Percentiles rank a stretch among this genome's conserved stretches.
phyloP scores from a whole-genome alignment of 306 rosid genomes.

The Medicago truncatula region DNA sequence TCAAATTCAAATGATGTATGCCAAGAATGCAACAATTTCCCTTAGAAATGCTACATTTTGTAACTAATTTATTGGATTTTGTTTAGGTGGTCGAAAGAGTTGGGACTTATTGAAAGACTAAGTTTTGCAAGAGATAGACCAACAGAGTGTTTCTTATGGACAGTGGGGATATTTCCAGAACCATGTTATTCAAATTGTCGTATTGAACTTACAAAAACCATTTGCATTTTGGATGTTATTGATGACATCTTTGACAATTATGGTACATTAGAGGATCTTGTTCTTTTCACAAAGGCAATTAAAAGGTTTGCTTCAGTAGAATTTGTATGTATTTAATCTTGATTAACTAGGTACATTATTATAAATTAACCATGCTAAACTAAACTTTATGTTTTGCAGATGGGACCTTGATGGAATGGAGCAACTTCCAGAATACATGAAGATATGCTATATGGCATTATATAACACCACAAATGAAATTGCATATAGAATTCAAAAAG shows the following conservation, averaged over 20 bases:
- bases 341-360: background rate
- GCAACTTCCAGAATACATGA: constrained; percentile 52
- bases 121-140: constrained; percentile 59
- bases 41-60: background rate
- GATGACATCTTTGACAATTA: constrained; percentile 53
- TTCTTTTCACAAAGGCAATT: constrained; percentile 57
- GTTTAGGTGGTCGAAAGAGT: constrained; percentile 56
- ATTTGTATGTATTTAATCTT: background rate
- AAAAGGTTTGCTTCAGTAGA: constrained; percentile 40
- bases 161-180: constrained; percentile 56
- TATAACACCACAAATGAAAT: constrained; percentile 54
- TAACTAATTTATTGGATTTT: constrained; percentile 1
- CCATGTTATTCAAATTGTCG: constrained; percentile 47
- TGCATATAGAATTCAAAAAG: constrained; percentile 46
- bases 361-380: background rate
- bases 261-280: constrained; percentile 54
- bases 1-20: no score
- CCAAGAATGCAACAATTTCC: no score
- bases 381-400: constrained; percentile 20
- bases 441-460: constrained; percentile 56
- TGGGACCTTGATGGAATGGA: constrained; percentile 60
- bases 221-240: constrained; percentile 49
- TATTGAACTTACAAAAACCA: constrained; percentile 51
- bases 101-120: constrained; percentile 49
- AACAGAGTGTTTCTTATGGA: constrained; percentile 57